Base-by-base conservation (phyloP, 192 early-diverging fungal genomes). In the Umbelopsis sp. region DNA sequence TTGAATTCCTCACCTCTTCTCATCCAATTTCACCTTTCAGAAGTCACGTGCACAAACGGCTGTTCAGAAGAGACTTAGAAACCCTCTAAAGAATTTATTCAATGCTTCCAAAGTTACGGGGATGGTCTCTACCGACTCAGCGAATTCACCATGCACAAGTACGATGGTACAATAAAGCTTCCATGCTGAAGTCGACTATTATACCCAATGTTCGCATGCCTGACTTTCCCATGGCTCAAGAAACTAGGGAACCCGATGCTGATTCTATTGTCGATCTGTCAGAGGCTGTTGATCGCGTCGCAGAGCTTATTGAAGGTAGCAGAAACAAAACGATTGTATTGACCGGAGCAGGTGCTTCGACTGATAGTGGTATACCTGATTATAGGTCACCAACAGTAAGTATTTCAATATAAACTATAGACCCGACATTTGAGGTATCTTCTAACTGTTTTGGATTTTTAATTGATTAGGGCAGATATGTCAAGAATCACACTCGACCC, bases 331-430 rank as follows among this genome's bases (percentile, higher is more conserved):
- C 86, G 17, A 53, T 82, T 2, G 81, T 87, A 14, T 68, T 88
- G 34, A 88, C 87, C 2, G 87, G 84, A 17, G 87, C 87, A 59
- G 83, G 85, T 72, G 85, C 88, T 59, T 87, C 85, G 22, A 90
- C 89, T 12, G 85, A 87, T 51, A 90, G 86, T 0, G 87, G 86
- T 32, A 92, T 95, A 32, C 96, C 95, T 1, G 93, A 95, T 83
- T 96, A 95, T 75, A 87, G 95, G 56, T 95, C 95, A 8, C 81
- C 90, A 45, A 80, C 83, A 16, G 80, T 82, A 62, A 76, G 66
- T 14, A 79, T 45, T 41, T 44, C n/a, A n/a, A n/a, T n/a, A n/a
- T 52, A 44, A 31, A 44, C 29, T 20, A 45, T 43, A 6, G 7
- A 17, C 36, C 11, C 47, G 31, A 22, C 10, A 41, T 26, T 25